Evolutionary conservation across 1,139 yeast genomes (phyloP), one percentile per base, ranked within the genome.

Genomic region (Chernovozyma sophiae-reginae): DNA sequence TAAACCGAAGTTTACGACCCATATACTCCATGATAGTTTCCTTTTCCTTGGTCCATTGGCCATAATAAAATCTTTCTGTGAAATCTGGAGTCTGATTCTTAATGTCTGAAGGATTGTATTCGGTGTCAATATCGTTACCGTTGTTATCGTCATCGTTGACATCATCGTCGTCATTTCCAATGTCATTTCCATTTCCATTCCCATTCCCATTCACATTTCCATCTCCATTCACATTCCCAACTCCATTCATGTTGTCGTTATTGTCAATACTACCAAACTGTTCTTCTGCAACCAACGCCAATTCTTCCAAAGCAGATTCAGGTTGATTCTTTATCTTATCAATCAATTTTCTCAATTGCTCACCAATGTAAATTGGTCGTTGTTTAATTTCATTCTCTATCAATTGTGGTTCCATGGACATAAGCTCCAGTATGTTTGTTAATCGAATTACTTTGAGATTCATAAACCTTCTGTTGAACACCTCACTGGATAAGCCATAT

Each of bases 141-240:
- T 16, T 13, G 17, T 16, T 24, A 12, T n/a, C 23, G 23, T 32
- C 22, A 18, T 7, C 24, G 28, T 5, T 12, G 11, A 14, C 18
- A 30, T 15, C 23, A 18, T 7, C 24, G 28, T 5, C 29, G 11
- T 7, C 18, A 30, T 15, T n/a, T 4, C 17, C 30, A 3, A 17
- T 11, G 4, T 27, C 17, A 14, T 14, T 14, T 17, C 7, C 22
- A 16, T 29, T 17, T 29, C 17, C 31, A 16, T 29, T 17, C 44
- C 29, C 43, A 49, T 11, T 39, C 37, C 60, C 60, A 55, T 22
- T 11, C 15, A 27, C 8, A 4, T 16, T 4, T 17, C 7, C 22
- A 16, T 29, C 17, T 29, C 17, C 31, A 16, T 29, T 17, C 44
- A 30, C 43, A 49, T 11, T 39, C 37, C 60, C 60, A 55, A 55